These are phyloP conservation scores for Neoboletus subvelutipes DNA, from an alignment of 768 basidiomycete species.

Conservation along the genomic window DNA sequence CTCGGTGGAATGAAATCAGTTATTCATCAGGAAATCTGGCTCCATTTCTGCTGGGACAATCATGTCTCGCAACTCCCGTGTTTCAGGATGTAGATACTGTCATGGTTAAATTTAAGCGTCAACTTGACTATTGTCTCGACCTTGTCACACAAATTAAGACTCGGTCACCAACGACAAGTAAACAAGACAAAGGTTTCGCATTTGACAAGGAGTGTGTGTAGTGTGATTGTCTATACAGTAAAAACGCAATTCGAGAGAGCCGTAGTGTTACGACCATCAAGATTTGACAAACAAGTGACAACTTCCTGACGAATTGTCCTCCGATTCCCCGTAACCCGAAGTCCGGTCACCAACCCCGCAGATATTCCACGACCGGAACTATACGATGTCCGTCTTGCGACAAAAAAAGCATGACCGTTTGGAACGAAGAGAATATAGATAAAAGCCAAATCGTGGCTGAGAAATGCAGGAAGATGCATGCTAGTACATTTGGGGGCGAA, in stretches of 20 bases:
- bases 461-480: background rate
- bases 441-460: conserved; percentile 11
- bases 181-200: conserved; percentile 6
- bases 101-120: too few relatives aligned
- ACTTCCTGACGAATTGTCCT: conserved; percentile 6
- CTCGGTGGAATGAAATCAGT: too few relatives aligned
- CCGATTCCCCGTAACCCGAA: conserved; percentile 5
- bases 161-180: background rate
- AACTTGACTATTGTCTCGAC: too few relatives aligned
- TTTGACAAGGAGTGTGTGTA: conserved; percentile 14
- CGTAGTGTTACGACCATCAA: conserved; percentile 3
- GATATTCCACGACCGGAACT: conserved; percentile 4
- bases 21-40: too few relatives aligned
- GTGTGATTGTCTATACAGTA: background rate
- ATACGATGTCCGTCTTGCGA: conserved; percentile 14
- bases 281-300: conserved; percentile 4
- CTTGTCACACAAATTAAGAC: too few relatives aligned
- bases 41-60: too few relatives aligned
- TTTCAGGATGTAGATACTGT: too few relatives aligned
- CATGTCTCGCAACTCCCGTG: too few relatives aligned
- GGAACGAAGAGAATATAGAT: conserved; percentile 8
- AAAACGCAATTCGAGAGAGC: background rate
- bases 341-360: conserved; percentile 1
- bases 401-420: conserved; percentile 5
- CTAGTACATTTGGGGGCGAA: conserved; percentile 3